Conservation (phyloP, 148 eudicot species). For the Salicornia ramosissima region DNA sequence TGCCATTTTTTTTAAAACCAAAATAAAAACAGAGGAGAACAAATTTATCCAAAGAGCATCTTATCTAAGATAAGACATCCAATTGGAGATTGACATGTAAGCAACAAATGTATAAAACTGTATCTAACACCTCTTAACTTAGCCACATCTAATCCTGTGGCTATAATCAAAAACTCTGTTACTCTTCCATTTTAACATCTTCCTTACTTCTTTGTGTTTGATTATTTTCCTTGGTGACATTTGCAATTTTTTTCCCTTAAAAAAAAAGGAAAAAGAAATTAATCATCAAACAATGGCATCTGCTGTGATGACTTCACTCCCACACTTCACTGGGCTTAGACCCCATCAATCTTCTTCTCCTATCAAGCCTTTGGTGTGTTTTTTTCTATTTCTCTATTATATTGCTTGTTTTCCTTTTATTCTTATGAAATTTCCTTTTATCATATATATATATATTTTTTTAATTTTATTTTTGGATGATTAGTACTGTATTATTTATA, state of each 20-base stretch:
- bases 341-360: conserved; percentile 42
- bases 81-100: conserved; percentile 32
- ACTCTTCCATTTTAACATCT: conserved; percentile 7
- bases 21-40: too few species aligned
- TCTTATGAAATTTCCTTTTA: not conserved
- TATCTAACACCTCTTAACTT: conserved; percentile 10
- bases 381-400: not conserved
- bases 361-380: conserved; percentile 54
- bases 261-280: not conserved
- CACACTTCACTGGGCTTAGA: conserved; percentile 63
- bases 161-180: not conserved
- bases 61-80: conserved; percentile 32
- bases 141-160: conserved; percentile 30
- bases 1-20: too few species aligned
- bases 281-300: conserved; percentile 29
- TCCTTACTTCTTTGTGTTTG: not conserved
- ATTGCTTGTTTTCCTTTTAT: not conserved
- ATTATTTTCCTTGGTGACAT: conserved; percentile 4
- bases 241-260: not conserved
- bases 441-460: too few species aligned
- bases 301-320: conserved; percentile 37
- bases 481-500: too few species aligned
- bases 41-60: conserved; percentile 33
- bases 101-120: conserved; percentile 19
- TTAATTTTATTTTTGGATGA: not conserved